Evolutionary conservation across 2,329 filamentous ascomycete species (phyloP).

Genomic region (Trichoderma koningii): DNA sequence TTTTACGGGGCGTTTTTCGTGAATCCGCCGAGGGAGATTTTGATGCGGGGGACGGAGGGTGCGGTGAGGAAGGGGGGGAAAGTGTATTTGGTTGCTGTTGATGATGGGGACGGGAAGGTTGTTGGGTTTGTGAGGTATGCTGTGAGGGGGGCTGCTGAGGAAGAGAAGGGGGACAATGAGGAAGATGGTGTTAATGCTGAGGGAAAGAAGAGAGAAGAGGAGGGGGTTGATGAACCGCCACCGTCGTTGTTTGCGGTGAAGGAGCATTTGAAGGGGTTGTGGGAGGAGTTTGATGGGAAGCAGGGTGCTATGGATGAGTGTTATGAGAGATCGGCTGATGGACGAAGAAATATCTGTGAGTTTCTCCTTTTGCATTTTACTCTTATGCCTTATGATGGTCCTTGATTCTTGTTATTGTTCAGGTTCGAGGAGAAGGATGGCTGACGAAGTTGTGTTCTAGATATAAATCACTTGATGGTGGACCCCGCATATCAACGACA

Average conservation of each 20-base stretch:
- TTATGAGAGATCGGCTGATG: slow-evolving; percentile 29
- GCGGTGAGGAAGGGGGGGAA: slow-evolving; percentile 2
- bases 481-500: slow-evolving; percentile 31
- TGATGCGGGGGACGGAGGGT: slow-evolving; percentile 14
- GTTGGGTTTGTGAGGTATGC: slow-evolving; percentile 27
- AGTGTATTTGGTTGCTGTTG: slow-evolving; percentile 21
- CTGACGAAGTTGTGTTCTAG: slow-evolving; percentile 15
- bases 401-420: too few species aligned
- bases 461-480: slow-evolving; percentile 33
- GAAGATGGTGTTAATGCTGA: not conserved
- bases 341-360: slow-evolving; percentile 31
- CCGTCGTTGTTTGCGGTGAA: slow-evolving; percentile 28
- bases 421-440: not conserved
- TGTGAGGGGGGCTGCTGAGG: not conserved
- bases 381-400: too few species aligned
- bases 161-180: not conserved
- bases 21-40: slow-evolving; percentile 26
- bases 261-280: slow-evolving; percentile 31
- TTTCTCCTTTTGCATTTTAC: too few species aligned
- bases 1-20: slow-evolving; percentile 32
- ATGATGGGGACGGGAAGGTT: not conserved
- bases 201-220: slow-evolving; percentile 12
- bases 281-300: slow-evolving; percentile 30
- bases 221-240: not conserved
- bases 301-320: slow-evolving; percentile 31